Evolutionary conservation across 192 early-diverging fungal species (phyloP).

Genomic region (Podila epicladia): DNA sequence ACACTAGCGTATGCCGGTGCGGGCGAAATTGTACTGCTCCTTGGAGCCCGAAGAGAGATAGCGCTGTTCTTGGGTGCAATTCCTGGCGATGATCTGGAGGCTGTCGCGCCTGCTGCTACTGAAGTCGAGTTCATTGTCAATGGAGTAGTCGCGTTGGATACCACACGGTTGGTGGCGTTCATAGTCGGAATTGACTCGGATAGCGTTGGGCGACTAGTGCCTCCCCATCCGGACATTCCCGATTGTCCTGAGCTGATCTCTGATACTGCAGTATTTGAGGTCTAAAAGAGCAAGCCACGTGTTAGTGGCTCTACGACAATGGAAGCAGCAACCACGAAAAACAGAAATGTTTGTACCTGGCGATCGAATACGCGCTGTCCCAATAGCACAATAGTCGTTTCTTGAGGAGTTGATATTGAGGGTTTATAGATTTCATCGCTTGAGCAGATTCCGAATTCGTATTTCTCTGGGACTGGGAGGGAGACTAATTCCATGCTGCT

Average conservation of each 20-base stretch:
- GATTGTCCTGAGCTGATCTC: not conserved
- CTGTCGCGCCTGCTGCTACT: not conserved
- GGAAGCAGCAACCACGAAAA: not conserved
- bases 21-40: not conserved
- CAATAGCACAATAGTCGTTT: not conserved
- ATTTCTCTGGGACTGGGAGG: slow-evolving; percentile 17
- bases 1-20: not conserved
- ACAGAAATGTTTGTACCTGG: not conserved
- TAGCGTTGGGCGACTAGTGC: slow-evolving; percentile 20
- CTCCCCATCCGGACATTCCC: slow-evolving; percentile 21
- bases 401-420: not conserved
- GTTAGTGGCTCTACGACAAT: too few relatives aligned
- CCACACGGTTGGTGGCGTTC: not conserved
- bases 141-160: not conserved
- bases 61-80: not conserved
- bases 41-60: not conserved
- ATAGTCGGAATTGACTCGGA: slow-evolving; percentile 6
- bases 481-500: slow-evolving; percentile 23
- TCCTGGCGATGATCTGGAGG: not conserved
- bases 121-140: not conserved
- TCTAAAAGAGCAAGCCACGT: too few relatives aligned
- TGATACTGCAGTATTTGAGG: not conserved
- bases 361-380: not conserved
- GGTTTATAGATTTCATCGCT: slow-evolving; percentile 17
- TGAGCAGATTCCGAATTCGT: slow-evolving; percentile 27